Evolutionary conservation across 1,139 yeast genomes (phyloP).

Genomic region (Maudiozyma humilis): DNA sequence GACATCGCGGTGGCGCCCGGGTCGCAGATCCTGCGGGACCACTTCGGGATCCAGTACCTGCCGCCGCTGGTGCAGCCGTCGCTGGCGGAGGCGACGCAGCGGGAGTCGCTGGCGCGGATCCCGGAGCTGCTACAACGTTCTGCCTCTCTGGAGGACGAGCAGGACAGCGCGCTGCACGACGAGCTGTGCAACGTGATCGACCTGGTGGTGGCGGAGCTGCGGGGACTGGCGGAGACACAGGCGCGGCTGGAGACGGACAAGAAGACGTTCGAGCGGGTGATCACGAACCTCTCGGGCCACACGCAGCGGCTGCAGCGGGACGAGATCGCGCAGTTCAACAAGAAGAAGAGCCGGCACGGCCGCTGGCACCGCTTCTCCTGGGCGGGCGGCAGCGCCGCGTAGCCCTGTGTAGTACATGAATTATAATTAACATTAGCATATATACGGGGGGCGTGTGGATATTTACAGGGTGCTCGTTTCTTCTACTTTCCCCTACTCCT

Average conservation of each 20-base stretch:
- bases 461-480: not conserved
- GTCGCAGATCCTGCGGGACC: slow-evolving; percentile 14
- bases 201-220: slow-evolving; percentile 15
- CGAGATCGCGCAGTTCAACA: slow-evolving; percentile 27
- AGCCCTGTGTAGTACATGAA: not conserved
- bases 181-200: slow-evolving; percentile 23
- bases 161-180: slow-evolving; percentile 19
- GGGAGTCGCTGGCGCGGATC: slow-evolving; percentile 14
- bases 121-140: slow-evolving; percentile 13
- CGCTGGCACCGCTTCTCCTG: slow-evolving; percentile 20
- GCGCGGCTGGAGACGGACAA: slow-evolving; percentile 22
- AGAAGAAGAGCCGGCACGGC: slow-evolving; percentile 16
- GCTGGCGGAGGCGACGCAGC: slow-evolving; percentile 13
- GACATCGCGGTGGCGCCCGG: slow-evolving; percentile 7
- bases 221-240: slow-evolving; percentile 16
- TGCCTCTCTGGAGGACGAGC: too few relatives aligned
- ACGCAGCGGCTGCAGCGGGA: slow-evolving; percentile 30
- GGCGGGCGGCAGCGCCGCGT: slow-evolving; percentile 14
- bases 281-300: slow-evolving; percentile 30
- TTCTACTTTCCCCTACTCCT: not conserved
- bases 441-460: too few relatives aligned
- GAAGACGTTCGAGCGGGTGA: slow-evolving; percentile 27
- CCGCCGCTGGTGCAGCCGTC: slow-evolving; percentile 17
- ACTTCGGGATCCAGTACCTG: slow-evolving; percentile 14
- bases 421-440: too few relatives aligned